Evolutionary conservation across 169 alveolate species (phyloP).

Genomic region (Theileria sp.): DNA sequence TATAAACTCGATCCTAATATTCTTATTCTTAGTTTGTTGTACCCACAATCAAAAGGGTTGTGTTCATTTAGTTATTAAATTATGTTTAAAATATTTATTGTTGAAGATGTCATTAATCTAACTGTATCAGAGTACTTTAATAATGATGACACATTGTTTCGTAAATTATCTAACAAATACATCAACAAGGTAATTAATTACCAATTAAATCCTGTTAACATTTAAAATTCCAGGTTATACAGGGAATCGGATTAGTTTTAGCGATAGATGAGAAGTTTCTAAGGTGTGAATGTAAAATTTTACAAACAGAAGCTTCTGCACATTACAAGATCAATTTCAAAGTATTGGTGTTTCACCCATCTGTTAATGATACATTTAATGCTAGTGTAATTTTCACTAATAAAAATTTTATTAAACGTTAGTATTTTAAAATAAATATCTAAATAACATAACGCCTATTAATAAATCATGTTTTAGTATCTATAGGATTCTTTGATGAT

Average conservation of each 20-base stretch:
- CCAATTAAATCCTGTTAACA: neutral
- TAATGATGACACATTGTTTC: slow-evolving; percentile 22
- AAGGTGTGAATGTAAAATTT: slow-evolving; percentile 33
- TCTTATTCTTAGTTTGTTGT: neutral
- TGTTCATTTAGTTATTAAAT: neutral
- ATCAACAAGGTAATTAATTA: slow-evolving; percentile 32
- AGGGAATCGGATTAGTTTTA: slow-evolving; percentile 44
- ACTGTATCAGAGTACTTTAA: slow-evolving; percentile 48
- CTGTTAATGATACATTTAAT: slow-evolving; percentile 17
- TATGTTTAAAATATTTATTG: slow-evolving; percentile 45
- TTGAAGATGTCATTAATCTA: slow-evolving; percentile 40
- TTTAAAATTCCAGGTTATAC: slow-evolving; percentile 18
- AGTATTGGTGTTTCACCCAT: slow-evolving; percentile 53
- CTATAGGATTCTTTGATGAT: slow-evolving; percentile 60
- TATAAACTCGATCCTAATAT: neutral
- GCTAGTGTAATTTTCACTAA: slow-evolving; percentile 28
- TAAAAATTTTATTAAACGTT: slow-evolving; percentile 14
- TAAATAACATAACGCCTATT: no score
- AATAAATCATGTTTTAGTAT: neutral
- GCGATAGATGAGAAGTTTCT: slow-evolving; percentile 23
- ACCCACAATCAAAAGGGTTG: neutral
- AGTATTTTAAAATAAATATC: slow-evolving; percentile 1
- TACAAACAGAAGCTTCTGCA: slow-evolving; percentile 56
- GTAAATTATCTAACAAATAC: slow-evolving; percentile 51
- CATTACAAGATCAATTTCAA: slow-evolving; percentile 33